Evolutionary conservation across 495 filamentous ascomycete genomes (phyloP).

Genomic region (Penicillium canescens): DNA sequence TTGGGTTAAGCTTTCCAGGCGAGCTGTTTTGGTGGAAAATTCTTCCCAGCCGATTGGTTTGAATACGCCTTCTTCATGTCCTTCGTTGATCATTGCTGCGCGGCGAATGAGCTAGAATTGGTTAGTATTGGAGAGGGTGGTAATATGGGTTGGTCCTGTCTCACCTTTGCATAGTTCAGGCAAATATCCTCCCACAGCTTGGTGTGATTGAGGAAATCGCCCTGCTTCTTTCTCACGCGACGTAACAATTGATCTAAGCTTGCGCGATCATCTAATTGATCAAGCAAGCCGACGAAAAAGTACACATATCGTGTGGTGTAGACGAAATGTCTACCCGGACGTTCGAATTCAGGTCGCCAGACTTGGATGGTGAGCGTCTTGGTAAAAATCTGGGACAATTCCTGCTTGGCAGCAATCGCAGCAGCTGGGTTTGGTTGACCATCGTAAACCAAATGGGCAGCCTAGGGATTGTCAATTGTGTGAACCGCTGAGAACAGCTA

Average conservation of each 20-base stretch:
- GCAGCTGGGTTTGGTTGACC: slow-evolving; percentile 43
- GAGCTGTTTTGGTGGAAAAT: slow-evolving; percentile 63
- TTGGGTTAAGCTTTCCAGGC: slow-evolving; percentile 54
- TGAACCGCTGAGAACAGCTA: background rate
- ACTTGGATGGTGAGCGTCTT: slow-evolving; percentile 94
- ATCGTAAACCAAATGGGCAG: slow-evolving; percentile 75
- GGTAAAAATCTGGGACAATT: slow-evolving; percentile 87
- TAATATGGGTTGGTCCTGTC: slow-evolving; percentile 5
- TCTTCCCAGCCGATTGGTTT: slow-evolving; percentile 77
- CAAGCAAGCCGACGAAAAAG: slow-evolving; percentile 74
- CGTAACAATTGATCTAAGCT: slow-evolving; percentile 81
- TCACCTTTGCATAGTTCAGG: slow-evolving; percentile 63
- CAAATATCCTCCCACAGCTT: slow-evolving; percentile 85
- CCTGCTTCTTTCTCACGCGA: slow-evolving; percentile 75
- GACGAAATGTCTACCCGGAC: slow-evolving; percentile 88
- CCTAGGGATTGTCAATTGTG: slow-evolving; percentile 30
- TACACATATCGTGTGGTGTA: slow-evolving; percentile 89
- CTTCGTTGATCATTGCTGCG: slow-evolving; percentile 61
- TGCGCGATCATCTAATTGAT: slow-evolving; percentile 70
- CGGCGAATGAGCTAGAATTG: slow-evolving; percentile 60
- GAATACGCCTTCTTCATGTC: slow-evolving; percentile 76
- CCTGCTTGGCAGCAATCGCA: slow-evolving; percentile 66
- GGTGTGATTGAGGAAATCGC: slow-evolving; percentile 81
- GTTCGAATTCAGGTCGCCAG: slow-evolving; percentile 92
- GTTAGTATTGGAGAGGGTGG: slow-evolving; percentile 11